Evolutionary conservation across 2,329 filamentous ascomycete species (phyloP), one percentile per base, ranked within the genome.

Genomic region (Drechslerella coelobrocha): DNA sequence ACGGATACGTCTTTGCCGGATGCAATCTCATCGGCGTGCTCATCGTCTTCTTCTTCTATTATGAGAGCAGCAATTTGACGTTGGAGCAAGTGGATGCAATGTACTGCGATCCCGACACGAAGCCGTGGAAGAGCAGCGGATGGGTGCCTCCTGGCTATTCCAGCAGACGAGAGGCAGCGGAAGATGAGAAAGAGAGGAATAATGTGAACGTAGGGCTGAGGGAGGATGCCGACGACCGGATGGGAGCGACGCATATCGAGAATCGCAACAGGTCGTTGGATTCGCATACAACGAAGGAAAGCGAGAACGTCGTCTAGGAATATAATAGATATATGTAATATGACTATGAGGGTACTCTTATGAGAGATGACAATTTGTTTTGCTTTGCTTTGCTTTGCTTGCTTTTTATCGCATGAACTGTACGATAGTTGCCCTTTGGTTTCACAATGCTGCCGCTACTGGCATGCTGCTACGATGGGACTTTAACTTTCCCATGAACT

Each of bases 11-110:
- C 27, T 92, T 92, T 78, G 89, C 88, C 0, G 87, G 82, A 0
- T 91, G 88, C 76, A 89, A 89, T 74, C 80, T 90, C 17, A 81
- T 84, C 0, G 88, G 84, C 0, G 84, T 85, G 0, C 73, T 86
- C 0, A 78, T 91, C 10, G 88, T 92, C 27, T 92, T 88, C 81
- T 89, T 92, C 79, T 91, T 91, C 78, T 84, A 92, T 56, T 86
- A 89, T 61, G 89, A 92, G 77, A 87, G 85, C 48, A 87, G 89
- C 76, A 89, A 88, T 56, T 84, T 89, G 4, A 87, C 85, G 0
- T 82, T 93, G 1, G 90, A 93, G 79, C 89, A 92, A 78, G 89
- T 93, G 61, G 90, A 93, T 75, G 88, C 86, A 51, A 89, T 90
- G 87, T 92, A 91, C 73, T 81, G 90, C 34, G 81, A 88, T 53